A percentile compares a stretch with the other conserved stretches of the same genome.
Evolutionary conservation across 129 eudicot species (phyloP).

Genomic region (Saussurea involucrata): DNA sequence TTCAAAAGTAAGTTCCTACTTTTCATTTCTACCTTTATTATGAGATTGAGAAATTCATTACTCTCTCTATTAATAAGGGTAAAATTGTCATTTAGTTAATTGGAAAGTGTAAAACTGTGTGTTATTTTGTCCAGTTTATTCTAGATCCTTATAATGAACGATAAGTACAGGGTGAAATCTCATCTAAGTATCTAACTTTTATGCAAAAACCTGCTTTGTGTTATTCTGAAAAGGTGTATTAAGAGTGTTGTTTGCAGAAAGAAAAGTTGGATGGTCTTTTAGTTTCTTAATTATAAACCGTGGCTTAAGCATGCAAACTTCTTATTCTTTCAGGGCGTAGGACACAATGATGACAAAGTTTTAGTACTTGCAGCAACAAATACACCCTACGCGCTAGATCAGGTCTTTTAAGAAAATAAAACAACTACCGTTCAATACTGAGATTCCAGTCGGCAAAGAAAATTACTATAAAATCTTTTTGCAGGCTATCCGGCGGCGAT

Average conservation of each 20-base stretch:
- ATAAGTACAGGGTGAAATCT: too few relatives aligned
- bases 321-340: conserved; percentile 78
- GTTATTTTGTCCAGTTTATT: too few relatives aligned
- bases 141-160: too few relatives aligned
- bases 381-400: conserved; percentile 97
- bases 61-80: neutral
- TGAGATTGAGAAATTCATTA: neutral
- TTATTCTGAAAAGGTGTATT: neutral
- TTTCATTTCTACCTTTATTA: neutral
- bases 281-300: neutral
- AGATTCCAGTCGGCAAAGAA: neutral
- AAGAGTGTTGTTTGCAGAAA: neutral
- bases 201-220: neutral
- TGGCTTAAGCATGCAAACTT: neutral
- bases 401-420: conserved; percentile 41
- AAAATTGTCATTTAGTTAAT: neutral
- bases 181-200: too few relatives aligned
- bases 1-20: neutral
- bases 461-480: neutral
- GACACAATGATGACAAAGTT: conserved; percentile 97
- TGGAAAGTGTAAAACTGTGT: neutral
- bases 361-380: conserved; percentile 99
- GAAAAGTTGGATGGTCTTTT: neutral
- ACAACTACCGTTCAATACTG: neutral
- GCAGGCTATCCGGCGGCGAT: conserved; percentile 90